Evolutionary conservation across 805 yeast species (phyloP), one percentile per base, ranked within the genome.

Genomic region (Saccharomycopsis schoenii): DNA sequence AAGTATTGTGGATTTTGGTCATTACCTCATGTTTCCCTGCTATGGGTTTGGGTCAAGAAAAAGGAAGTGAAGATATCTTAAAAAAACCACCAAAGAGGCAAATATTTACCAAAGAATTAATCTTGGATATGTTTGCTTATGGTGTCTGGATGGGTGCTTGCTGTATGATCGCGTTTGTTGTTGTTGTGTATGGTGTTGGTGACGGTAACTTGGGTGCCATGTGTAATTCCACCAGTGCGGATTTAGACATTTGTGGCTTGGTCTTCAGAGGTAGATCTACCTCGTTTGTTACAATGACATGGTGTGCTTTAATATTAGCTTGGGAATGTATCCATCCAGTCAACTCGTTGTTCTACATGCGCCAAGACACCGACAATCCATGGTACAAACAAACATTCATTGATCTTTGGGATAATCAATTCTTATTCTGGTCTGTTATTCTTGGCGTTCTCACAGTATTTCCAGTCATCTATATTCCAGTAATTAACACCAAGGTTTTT

Each of bases 391-490:
- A 84, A 70, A 80, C 85, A 62, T 78, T 80, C 68, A 77, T 71
- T 62, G 92, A 85, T 68, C 72, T 89, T 54, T 88, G 90, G 88
- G 73, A 73, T 14, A 89, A 89, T 73, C 82, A 86, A 71, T 83
- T 89, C 65, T 76, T 89, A 68, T 86, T 89, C 76, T 88, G 92
- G 91, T 88, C 96, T 0, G 81, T 89, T 55, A 69, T 86, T 41
- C 74, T 81, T 58, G 97, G 94, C 1, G 81, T 86, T 64, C 71
- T 80, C 14, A 79, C 89, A 1, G 84, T 87, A 3, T 85, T 89
- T 80, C 96, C 96, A 52, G 86, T 88, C 19, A 83, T 89, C 43
- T 89, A 89, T 72, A 89, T 89, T 65, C 96, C 97, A 6, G 96
- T 87, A n/a, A 88, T 89, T 69, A 89, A 89, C 71, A 74, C 77